Conservation (phyloP, 805 yeast genomes). For the Schwanniomyces yamadae region DNA sequence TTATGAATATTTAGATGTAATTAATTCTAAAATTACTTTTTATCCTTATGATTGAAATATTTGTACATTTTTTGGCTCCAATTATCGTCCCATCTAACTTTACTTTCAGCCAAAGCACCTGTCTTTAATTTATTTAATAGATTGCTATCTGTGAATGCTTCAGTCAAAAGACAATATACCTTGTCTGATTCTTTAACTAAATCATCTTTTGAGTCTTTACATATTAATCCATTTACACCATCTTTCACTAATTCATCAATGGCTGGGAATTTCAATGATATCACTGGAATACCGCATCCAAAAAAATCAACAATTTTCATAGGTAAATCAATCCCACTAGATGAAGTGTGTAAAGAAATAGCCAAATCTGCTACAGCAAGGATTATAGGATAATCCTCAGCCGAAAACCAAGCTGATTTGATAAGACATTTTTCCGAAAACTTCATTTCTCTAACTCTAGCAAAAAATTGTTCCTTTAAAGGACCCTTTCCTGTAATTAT, state of each 20-base stretch:
- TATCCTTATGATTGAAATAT: constrained; percentile 17
- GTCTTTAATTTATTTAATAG: constrained; percentile 44
- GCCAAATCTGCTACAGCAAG: constrained; percentile 82
- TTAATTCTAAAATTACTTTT: background rate
- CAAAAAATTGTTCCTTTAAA: constrained; percentile 51
- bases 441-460: constrained; percentile 41
- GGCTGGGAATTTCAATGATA: constrained; percentile 75
- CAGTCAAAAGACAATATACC: constrained; percentile 21
- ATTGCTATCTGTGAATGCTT: constrained; percentile 27
- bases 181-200: constrained; percentile 20
- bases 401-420: constrained; percentile 70
- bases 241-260: constrained; percentile 73
- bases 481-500: constrained; percentile 99
- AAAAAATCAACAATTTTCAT: constrained; percentile 97
- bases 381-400: constrained; percentile 76
- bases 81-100: constrained; percentile 68
- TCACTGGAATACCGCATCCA: constrained; percentile 93
- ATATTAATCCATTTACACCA: constrained; percentile 63
- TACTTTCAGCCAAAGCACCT: constrained; percentile 77
- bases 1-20: constrained; percentile 4
- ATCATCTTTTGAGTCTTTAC: constrained; percentile 20
- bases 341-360: constrained; percentile 84
- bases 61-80: constrained; percentile 57
- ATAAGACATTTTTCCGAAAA: constrained; percentile 54
- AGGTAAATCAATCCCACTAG: constrained; percentile 92